Percentiles rank a stretch among this genome's conserved stretches.
phyloP scores from a whole-genome alignment of 352 stramenopile genomes.

The Pythium brassicae region DNA sequence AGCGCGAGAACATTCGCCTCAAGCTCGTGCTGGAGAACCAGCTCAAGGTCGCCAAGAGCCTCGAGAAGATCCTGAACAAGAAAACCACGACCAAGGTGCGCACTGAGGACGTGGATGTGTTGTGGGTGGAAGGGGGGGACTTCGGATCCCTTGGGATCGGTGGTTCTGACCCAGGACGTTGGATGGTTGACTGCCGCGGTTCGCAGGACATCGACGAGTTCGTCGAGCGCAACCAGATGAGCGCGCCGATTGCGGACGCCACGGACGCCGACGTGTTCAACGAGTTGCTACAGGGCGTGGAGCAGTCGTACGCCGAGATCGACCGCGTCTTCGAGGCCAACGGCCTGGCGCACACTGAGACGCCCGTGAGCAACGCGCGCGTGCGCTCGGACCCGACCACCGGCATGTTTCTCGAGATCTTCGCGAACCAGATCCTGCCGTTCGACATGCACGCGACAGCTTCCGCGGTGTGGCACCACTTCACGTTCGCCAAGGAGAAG shows the following conservation, averaged over 20 bases:
- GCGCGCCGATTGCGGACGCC: slow-evolving; percentile 16
- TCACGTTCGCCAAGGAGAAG: slow-evolving; percentile 30
- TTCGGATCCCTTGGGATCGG: no score
- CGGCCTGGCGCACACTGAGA: slow-evolving; percentile 8
- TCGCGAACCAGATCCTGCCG: slow-evolving; percentile 41
- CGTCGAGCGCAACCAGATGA: slow-evolving; percentile 23
- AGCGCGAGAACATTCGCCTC: slow-evolving; percentile 55
- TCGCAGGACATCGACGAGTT: slow-evolving; percentile 4
- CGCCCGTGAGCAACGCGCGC: slow-evolving; percentile 5
- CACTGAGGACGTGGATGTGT: no score
- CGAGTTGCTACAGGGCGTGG: slow-evolving; percentile 25
- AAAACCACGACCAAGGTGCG: slow-evolving; percentile 20
- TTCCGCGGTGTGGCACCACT: slow-evolving; percentile 32
- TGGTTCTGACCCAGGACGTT: background rate
- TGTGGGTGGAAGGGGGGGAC: no score
- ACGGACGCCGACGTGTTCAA: slow-evolving; percentile 29
- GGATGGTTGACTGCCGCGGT: no score
- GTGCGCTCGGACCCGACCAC: slow-evolving; percentile 6
- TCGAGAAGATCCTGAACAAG: slow-evolving; percentile 37
- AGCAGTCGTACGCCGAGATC: slow-evolving; percentile 34
- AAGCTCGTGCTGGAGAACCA: slow-evolving; percentile 51
- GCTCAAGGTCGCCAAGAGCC: slow-evolving; percentile 51
- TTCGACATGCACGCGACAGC: slow-evolving; percentile 33
- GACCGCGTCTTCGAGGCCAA: slow-evolving; percentile 23
- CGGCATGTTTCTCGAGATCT: slow-evolving; percentile 24